Evolutionary conservation across 306 rosid species (phyloP), one percentile per base, ranked within the genome.

Genomic region (Castanea sativa): DNA sequence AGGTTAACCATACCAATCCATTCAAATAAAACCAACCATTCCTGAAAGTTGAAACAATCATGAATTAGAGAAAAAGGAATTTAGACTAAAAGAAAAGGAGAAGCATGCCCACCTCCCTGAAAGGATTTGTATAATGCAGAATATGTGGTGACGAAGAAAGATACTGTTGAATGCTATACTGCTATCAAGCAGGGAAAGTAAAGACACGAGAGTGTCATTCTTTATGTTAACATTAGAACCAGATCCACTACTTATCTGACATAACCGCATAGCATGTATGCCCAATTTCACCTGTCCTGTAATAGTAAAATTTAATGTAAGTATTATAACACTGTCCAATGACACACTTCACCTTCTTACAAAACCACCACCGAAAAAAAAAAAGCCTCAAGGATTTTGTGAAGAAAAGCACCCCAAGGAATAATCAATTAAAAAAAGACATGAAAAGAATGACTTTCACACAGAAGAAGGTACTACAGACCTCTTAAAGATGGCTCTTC

Each of bases 201-300:
- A 78, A 76, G 91, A 83, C 74, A 85, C 88, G 15, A 93, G 86
- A 63, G 95, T 89, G 67, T 86, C 88, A 80, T 83, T 89, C 45
- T 84, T 80, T 58, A 95, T 83, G 78, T 84, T 83, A 45, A 86
- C 90, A 51, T 64, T 73, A 63, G 87, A 85, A 75, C 78, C 83
- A 72, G 86, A 86, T 86, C 86, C 89, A 82, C 74, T 85, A 78
- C 89, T 89, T 83, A 86, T 83, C 88, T 90, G 93, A 76, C 98
- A 93, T 73, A 93, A 85, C 70, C 92, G 89, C 96, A 91, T 93
- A 59, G 90, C 90, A 85, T 93, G 96, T 70, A 89, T 87, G 23
- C 82, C 90, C 84, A 95, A 85, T 82, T 93, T 95, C 88, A 88
- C 90, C 88, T 95, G 97, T 76, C 99, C 98, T 95, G 94, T 72